phyloP scores from a whole-genome alignment of 2,329 filamentous ascomycete genomes.

The Gyromitra esculenta region DNA sequence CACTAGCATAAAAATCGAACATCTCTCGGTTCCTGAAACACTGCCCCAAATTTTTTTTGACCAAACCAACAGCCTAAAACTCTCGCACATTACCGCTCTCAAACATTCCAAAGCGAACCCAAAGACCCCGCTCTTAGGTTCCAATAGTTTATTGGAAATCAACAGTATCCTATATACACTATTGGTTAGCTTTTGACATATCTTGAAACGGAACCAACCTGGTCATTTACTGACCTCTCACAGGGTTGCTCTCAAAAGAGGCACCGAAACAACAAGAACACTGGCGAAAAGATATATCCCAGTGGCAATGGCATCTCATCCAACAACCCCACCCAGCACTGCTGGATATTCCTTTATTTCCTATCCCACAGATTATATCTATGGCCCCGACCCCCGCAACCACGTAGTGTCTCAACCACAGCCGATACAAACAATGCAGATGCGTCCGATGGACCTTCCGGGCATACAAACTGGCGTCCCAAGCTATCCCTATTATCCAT shows the following conservation, averaged over 20 bases:
- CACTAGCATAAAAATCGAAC: slow-evolving; percentile 41
- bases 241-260: slow-evolving; percentile 42
- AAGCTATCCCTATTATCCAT: slow-evolving; percentile 48
- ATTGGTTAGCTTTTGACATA: slow-evolving; percentile 34
- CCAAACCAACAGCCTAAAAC: slow-evolving; percentile 22
- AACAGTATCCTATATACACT: slow-evolving; percentile 43
- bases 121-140: slow-evolving; percentile 11
- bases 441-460: slow-evolving; percentile 52
- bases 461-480: slow-evolving; percentile 46
- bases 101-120: slow-evolving; percentile 23
- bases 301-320: slow-evolving; percentile 50
- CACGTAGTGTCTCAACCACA: slow-evolving; percentile 48
- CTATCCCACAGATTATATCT: slow-evolving; percentile 54
- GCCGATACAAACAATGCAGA: slow-evolving; percentile 48
- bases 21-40: slow-evolving; percentile 46
- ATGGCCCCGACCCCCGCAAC: slow-evolving; percentile 49
- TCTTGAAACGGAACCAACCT: neutral
- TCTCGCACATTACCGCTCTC: slow-evolving; percentile 17
- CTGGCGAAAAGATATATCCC: slow-evolving; percentile 52
- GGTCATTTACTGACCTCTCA: slow-evolving; percentile 34
- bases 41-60: slow-evolving; percentile 23
- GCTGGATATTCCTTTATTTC: slow-evolving; percentile 53
- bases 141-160: slow-evolving; percentile 3
- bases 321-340: slow-evolving; percentile 52
- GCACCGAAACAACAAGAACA: slow-evolving; percentile 39